Evolutionary conservation across 768 basidiomycete genomes (phyloP), one percentile per base, ranked within the genome.

Genomic region (Kwoniella shandongensis): DNA sequence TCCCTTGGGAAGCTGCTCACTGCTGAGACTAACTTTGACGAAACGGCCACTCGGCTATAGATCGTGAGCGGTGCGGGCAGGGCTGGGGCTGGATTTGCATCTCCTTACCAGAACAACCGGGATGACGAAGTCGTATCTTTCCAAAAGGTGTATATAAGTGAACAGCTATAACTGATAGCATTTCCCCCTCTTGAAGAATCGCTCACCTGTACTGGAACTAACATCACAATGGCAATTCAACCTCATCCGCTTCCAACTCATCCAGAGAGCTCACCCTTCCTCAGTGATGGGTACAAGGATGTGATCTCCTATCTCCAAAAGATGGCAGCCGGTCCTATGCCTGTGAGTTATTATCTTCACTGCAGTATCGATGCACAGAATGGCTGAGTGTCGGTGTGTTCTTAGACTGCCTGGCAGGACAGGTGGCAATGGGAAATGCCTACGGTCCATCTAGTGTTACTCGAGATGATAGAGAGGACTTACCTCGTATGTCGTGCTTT

Each of bases 401-500:
- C 10, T 6, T 27, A 12, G 6, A 25, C 29, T 30, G 29, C 17
- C 18, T 54, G 52, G 52, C 8, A 30, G 18, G 52, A 54, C 15
- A n/a, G 20, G 11, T 35, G 11, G 26, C 39, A 46, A 25, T 58
- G 57, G 52, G 52, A 61, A 13, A 61, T 61, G 59, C n/a, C 53
- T 3, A 41, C 30, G 13, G 54, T 41, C n/a, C 59, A 61, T 55
- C 18, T 42, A 3, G 48, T 52, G 41, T 25, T 61, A 12, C 8
- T 54, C 1, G 53, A 38, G 17, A 30, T 49, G 44, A 20, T 54
- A 10, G 46, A 50, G 30, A 35, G 53, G 20, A 30, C 42, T 4
- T 61, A 61, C 35, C 30, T 38, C 4, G 59, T 55, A 25, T 27
- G 59, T 48, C n/a, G n/a, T n/a, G n/a, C n/a, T n/a, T n/a, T n/a